Percentiles rank a stretch among this genome's conserved stretches.
phyloP scores from a whole-genome alignment of 2,329 filamentous ascomycete species.

The Lachnellula cervina region DNA sequence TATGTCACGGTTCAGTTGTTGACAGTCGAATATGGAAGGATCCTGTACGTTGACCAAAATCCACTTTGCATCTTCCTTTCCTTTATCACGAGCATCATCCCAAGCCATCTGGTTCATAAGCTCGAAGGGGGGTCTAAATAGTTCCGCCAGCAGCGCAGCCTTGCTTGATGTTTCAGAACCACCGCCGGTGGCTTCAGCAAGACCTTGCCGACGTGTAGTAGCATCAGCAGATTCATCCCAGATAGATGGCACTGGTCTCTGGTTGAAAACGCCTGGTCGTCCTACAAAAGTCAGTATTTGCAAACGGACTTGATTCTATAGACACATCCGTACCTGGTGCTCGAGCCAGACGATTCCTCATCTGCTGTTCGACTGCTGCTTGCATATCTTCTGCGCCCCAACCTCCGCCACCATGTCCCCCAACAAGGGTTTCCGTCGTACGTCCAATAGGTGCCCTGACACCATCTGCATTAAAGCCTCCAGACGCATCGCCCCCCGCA shows the following conservation, averaged over 20 bases:
- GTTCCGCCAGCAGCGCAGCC: slow-evolving; percentile 75
- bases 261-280: slow-evolving; percentile 65
- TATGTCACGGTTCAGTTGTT: slow-evolving; percentile 86
- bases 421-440: slow-evolving; percentile 87
- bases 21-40: slow-evolving; percentile 87
- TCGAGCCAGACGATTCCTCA: slow-evolving; percentile 32
- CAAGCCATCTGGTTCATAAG: slow-evolving; percentile 76
- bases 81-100: slow-evolving; percentile 78
- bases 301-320: slow-evolving; percentile 1
- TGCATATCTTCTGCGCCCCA: slow-evolving; percentile 40
- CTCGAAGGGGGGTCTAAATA: slow-evolving; percentile 90
- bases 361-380: slow-evolving; percentile 22
- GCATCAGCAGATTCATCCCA: slow-evolving; percentile 42
- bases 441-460: slow-evolving; percentile 87
- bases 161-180: slow-evolving; percentile 63
- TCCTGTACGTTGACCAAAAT: slow-evolving; percentile 94
- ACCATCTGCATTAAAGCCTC: slow-evolving; percentile 47
- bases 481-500: slow-evolving; percentile 43
- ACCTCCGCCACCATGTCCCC: slow-evolving; percentile 52
- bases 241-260: slow-evolving; percentile 46
- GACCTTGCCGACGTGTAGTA: slow-evolving; percentile 43
- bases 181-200: slow-evolving; percentile 59
- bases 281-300: slow-evolving; percentile 24
- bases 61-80: slow-evolving; percentile 89
- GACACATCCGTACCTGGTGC: slow-evolving; percentile 17